A percentile compares a stretch with the other conserved stretches of the same genome.
These are phyloP conservation scores for Phaseolus lunatus DNA, from an alignment of 306 rosid species.

Conservation along the genomic window DNA sequence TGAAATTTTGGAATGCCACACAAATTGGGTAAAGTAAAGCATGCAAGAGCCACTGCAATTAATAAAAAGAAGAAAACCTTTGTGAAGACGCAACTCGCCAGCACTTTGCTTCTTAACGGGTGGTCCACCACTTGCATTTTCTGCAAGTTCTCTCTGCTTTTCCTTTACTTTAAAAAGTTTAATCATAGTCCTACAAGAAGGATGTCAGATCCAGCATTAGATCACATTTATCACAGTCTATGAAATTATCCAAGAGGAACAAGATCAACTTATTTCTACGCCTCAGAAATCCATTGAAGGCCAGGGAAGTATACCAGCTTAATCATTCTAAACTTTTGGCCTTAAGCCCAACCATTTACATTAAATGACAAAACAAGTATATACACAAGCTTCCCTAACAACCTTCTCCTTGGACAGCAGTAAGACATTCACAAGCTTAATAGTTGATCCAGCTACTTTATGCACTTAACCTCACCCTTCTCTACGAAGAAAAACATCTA, in stretches of 20 bases:
- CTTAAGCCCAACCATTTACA: background rate
- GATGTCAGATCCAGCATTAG: slow-evolving; percentile 34
- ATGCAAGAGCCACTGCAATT: background rate
- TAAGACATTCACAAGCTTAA: slow-evolving; percentile 24
- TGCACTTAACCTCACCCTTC: slow-evolving; percentile 28
- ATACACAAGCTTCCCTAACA: background rate
- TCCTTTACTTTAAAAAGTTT: slow-evolving; percentile 91
- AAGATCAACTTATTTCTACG: background rate
- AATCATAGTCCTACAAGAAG: slow-evolving; percentile 72
- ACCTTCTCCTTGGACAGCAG: background rate
- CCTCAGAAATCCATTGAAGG: background rate
- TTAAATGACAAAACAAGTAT: background rate
- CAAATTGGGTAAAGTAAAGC: slow-evolving; percentile 6
- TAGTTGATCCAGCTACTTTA: slow-evolving; percentile 15
- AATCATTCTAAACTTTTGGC: background rate
- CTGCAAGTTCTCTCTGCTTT: slow-evolving; percentile 89
- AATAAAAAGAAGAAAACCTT: slow-evolving; percentile 56
- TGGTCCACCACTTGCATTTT: slow-evolving; percentile 69
- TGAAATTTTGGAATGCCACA: background rate
- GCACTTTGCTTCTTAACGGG: slow-evolving; percentile 87
- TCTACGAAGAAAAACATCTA: slow-evolving; percentile 11
- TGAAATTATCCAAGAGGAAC: background rate
- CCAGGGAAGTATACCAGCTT: background rate
- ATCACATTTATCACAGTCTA: background rate
- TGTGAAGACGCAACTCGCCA: slow-evolving; percentile 95